Base-by-base conservation (phyloP, 163 green algal genomes). In the Scenedesmus sp. region DNA sequence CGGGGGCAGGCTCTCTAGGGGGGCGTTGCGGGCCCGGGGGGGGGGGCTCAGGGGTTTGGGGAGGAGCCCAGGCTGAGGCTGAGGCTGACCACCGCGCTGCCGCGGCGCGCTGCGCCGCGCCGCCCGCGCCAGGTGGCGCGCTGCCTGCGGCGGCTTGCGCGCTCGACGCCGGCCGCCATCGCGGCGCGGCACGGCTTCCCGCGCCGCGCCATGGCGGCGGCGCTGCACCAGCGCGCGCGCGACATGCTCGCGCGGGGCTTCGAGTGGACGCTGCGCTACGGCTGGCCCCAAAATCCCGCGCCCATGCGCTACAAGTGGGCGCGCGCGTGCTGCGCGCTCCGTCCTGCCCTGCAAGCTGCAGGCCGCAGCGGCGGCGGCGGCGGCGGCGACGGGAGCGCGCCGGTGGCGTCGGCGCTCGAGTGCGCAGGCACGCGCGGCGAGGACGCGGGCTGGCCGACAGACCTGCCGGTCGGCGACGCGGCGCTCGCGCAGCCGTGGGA, bases 111-210 rank as follows among this genome's bases (percentile, higher is more conserved):
- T 1, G 11, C 13, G 14, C 0, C 22, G 29, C 20, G 60, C 60
- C 31, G 60, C 4, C 0, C 22, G 31, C 47, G 60, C 60, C 17
- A 74, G 64, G 64, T 74, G 44, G 24, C 26, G 24, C 51, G 76
- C 28, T 88, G 83, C 60, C 80, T 88, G 1, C 76, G 28, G 4
- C 84, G 85, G 75, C 48, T 88, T 1, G 47, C 56, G 0, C 20
- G 39, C 11, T 75, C 86, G 80, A 78, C 3, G 22, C 39, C 56
- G 2, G 28, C 50, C 29, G 17, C 17, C 0, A 62, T 71, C 18
- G 1, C 54, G 7, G 39, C n/a, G 9, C 6, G 1, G 1, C 70
- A 79, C 71, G 13, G 24, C 39, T 79, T 63, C 44, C 71, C 57
- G 0, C 28, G 11, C 28, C 24, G 60, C 3, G 42, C 36, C 14